Base-by-base conservation (phyloP, 2,329 filamentous ascomycete species). In the Mycosphaerella arachidis region DNA sequence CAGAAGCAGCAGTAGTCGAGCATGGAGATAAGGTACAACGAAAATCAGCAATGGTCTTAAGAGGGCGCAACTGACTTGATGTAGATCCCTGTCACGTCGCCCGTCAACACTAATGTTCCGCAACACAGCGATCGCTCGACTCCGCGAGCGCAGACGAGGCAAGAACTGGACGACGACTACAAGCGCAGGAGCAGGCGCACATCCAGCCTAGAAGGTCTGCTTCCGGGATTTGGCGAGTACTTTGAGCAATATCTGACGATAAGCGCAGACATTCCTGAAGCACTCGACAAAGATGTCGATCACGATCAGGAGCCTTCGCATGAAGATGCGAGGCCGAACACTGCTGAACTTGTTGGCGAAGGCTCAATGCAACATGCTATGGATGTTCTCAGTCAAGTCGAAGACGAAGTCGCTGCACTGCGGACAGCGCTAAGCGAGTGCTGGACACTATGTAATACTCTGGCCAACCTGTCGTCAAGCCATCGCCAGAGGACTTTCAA, bases 381-480 rank as follows among this genome's bases (percentile, higher is more conserved):
- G 58, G 78, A 84, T 50, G 81, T 62, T 5, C 58, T 68, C 9
- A 59, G 60, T 81, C 69, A 80, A 81, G 79, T 83, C n/a, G 79
- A 85, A 57, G 79, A 81, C 54, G 87, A 91, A 68, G 79, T 90
- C 27, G 78, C 76, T 29, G 87, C 88, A 7, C 78, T 96, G n/a
- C 85, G 85, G 63, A 85, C 85, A 31, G 91, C 92, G 2, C 80
- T 97, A 16, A 85, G 89, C 63, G 91, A 96, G 77, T 96, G 92
- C 75, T 97, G 92, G 92, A 95, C 88, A 0, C 78, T 97, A 13
- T 97, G 92, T 78, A 97, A 96, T 71, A 96, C 92, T 0, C 79
- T 97, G 33, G 91, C 91, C 24, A 90, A 84, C 64, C 81, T 96
- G 18, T 96, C 91, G 73, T 92, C 90, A 18, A 89, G 88, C 64